These are phyloP conservation scores for Parascedosporium putredinis DNA, from an alignment of 2,329 filamentous ascomycete genomes.

Conservation along the genomic window DNA sequence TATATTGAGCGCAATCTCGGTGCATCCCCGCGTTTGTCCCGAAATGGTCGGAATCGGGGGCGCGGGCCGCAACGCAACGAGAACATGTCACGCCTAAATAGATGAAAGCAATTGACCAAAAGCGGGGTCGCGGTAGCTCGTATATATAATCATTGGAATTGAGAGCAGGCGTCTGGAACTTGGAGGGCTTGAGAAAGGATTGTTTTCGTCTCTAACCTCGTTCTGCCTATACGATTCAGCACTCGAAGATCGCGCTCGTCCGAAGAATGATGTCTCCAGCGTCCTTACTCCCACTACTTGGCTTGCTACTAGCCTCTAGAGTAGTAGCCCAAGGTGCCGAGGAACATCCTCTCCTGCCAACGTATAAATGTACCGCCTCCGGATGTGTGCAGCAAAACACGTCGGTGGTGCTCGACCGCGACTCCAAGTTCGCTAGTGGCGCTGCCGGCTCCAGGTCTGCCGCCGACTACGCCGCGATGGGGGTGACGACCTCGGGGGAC, in stretches of 20 bases:
- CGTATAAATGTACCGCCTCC: constrained; percentile 38
- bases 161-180: not conserved
- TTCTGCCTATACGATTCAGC: not conserved
- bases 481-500: constrained; percentile 21
- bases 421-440: constrained; percentile 33
- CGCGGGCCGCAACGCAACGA: not conserved
- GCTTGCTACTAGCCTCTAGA: not conserved
- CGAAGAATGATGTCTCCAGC: no score
- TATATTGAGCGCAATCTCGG: not conserved
- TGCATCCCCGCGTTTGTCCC: not conserved
- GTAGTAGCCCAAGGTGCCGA: constrained; percentile 18
- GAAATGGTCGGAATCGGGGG: not conserved
- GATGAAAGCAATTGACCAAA: not conserved
- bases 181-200: not conserved
- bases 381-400: constrained; percentile 34
- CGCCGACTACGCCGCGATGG: constrained; percentile 29
- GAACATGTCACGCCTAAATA: not conserved
- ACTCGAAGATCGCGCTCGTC: no score
- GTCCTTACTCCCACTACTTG: no score
- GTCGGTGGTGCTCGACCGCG: constrained; percentile 38
- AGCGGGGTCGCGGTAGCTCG: not conserved
- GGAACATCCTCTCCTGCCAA: constrained; percentile 38
- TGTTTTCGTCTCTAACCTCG: not conserved
- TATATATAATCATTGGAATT: not conserved
- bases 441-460: constrained; percentile 24